Base-by-base conservation (phyloP, 805 yeast genomes). In the Candida golubevii region DNA sequence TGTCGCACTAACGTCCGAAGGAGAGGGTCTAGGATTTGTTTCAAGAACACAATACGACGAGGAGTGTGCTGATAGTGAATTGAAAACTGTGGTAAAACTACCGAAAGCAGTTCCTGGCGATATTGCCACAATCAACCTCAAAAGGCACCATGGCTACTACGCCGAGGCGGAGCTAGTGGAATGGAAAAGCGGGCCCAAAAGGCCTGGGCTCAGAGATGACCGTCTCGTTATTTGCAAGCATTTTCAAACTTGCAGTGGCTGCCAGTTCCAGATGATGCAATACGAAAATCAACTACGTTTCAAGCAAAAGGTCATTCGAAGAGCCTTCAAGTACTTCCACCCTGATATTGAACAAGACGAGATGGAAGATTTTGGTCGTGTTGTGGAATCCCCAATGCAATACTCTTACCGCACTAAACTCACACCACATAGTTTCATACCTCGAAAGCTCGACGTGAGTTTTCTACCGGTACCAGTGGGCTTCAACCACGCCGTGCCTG, bases 31-130 rank as follows among this genome's bases (percentile, higher is more conserved):
- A 10, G 75, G 61, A 0, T 35, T 71, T 7, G 50, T 67, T 1
- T 57, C 65, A 13, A 26, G 55, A 56, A 54, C 39, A 35, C 48
- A 4, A 39, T 45, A 55, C 31, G 50, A 51, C 7, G 42, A 40
- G 32, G 48, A 47, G 7, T 38, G 48, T 28, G 27, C 41, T 7
- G 47, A 46, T 18, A 33, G 39, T 9, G 23, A 31, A 9, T 33
- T 18, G 12, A 28, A 33, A 41, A 58, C 65, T 1, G 56, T 67
- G 8, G 49, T 69, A 6, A 51, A 49, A 33, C 59, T 72, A 1
- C 76, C 77, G 8, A 70, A 71, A 37, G 58, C 74, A 1, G 47
- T 65, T 4, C 59, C 60, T 1, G 77, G 77, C 2, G 76, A 72
- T 43, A 47, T 48, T 31, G 73, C 67, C 1, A 46, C 49, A 1